Evolutionary conservation across 2,329 filamentous ascomycete genomes (phyloP).

Genomic region (Hymenoscyphus albidus): DNA sequence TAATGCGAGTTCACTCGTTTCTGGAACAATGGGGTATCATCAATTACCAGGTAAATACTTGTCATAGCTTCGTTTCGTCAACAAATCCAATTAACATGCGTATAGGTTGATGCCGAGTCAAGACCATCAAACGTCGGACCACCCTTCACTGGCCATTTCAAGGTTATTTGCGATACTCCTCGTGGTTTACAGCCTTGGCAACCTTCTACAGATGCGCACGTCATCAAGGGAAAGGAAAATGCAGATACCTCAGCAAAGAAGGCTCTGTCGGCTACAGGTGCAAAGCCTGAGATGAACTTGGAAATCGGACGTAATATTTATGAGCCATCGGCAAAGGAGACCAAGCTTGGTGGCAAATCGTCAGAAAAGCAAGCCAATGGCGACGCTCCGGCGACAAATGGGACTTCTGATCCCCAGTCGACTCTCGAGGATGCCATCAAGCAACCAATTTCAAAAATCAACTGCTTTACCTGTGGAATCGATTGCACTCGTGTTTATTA

Average conservation of each 20-base stretch:
- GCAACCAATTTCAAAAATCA: slow-evolving; percentile 62
- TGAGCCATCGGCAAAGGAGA: slow-evolving; percentile 81
- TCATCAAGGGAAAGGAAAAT: slow-evolving; percentile 57
- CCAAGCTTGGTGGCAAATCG: slow-evolving; percentile 54
- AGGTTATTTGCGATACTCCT: slow-evolving; percentile 91
- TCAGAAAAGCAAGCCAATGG: slow-evolving; percentile 71
- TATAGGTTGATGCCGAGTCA: slow-evolving; percentile 89
- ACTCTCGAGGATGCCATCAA: slow-evolving; percentile 59
- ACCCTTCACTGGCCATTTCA: slow-evolving; percentile 96
- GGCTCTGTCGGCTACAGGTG: slow-evolving; percentile 60
- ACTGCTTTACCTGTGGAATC: slow-evolving; percentile 88
- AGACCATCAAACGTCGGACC: slow-evolving; percentile 92
- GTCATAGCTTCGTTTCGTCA: background rate
- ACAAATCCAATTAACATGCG: slow-evolving; percentile 30
- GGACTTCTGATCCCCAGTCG: slow-evolving; percentile 43
- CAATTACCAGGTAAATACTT: slow-evolving; percentile 80
- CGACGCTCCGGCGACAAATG: slow-evolving; percentile 65
- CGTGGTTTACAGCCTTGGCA: slow-evolving; percentile 94
- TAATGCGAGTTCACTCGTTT: slow-evolving; percentile 98
- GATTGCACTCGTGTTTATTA: slow-evolving; percentile 76
- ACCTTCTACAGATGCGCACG: slow-evolving; percentile 72
- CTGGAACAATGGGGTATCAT: slow-evolving; percentile 98
- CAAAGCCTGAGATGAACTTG: slow-evolving; percentile 81
- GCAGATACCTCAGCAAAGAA: slow-evolving; percentile 50
- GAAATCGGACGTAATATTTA: slow-evolving; percentile 94